Evolutionary conservation across 2,329 filamentous ascomycete genomes (phyloP).

Genomic region (Hysterium pulicare): DNA sequence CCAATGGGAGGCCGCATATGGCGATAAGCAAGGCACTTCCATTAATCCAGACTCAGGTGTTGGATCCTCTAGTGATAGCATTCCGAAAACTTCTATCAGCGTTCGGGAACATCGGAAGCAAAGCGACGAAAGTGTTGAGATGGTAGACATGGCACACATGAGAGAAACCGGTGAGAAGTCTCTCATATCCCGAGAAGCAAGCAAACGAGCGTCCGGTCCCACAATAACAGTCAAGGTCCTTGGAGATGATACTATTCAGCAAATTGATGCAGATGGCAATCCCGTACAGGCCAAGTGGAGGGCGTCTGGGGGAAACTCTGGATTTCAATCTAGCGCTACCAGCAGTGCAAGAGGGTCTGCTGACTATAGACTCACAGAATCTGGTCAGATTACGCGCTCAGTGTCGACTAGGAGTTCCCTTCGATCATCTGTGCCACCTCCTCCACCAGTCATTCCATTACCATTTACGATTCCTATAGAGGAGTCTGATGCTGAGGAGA

Average conservation of each 20-base stretch:
- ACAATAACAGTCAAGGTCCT: constrained; percentile 55
- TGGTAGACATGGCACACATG: constrained; percentile 46
- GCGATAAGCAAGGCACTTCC: constrained; percentile 50
- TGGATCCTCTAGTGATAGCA: constrained; percentile 38
- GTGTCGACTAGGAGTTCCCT: constrained; percentile 15
- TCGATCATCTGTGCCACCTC: constrained; percentile 39
- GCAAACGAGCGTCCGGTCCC: constrained; percentile 39
- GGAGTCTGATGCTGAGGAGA: constrained; percentile 47
- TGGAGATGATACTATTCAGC: constrained; percentile 45
- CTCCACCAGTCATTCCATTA: constrained; percentile 60
- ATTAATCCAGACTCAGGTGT: constrained; percentile 51
- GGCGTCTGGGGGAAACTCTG: constrained; percentile 10
- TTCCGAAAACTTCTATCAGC: constrained; percentile 31
- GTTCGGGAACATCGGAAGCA: constrained; percentile 36
- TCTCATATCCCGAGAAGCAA: constrained; percentile 38
- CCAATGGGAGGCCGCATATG: constrained; percentile 77
- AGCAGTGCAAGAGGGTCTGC: constrained; percentile 10
- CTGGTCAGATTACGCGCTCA: constrained; percentile 4
- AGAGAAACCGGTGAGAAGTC: constrained; percentile 32
- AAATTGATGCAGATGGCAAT: constrained; percentile 30
- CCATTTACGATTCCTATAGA: constrained; percentile 60
- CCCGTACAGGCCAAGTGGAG: constrained; percentile 14
- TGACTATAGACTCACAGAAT: constrained; percentile 1
- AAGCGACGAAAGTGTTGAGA: constrained; percentile 52
- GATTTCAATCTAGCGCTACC: background rate